Evolutionary conservation across 495 filamentous ascomycete genomes (phyloP), one percentile per base, ranked within the genome.

Genomic region (Penicillium coprophilum): DNA sequence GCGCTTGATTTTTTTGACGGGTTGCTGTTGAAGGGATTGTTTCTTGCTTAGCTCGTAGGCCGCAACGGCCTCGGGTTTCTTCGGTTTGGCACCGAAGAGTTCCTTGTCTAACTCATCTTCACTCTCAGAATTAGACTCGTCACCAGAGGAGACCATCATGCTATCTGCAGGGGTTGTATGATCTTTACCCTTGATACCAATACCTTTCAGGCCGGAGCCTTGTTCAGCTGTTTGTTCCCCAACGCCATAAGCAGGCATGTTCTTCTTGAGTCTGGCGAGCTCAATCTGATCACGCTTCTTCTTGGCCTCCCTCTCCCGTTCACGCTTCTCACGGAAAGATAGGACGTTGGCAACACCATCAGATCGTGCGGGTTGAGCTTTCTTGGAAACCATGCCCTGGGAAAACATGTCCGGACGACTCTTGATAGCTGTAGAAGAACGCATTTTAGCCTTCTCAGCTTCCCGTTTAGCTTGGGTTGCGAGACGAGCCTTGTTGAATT

Each of bases 101-200:
- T 82, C 80, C 36, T 79, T 82, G 53, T 87, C 83, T 54, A 85
- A 71, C 60, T 86, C 82, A 63, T 85, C 84, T 58, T 84, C 85
- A 39, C 84, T 86, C 59, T 92, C 89, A 7, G 87, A 87, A 32
- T 88, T 87, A n/a, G 86, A 87, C 48, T 90, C 88, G 23, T 83
- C 82, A 12, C 78, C 82, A 32, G 82, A 85, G 5, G 82, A 85
- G 24, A 96, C 88, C 91, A 96, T 96, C 72, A 96, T 90, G 58
- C 90, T 89, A 53, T 88, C 86, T 45, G 84, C 86, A 50, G 85
- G 78, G 4, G 80, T 71, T 11, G 80, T 78, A 70, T 88, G 88
- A 49, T 94, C 91, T 71, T 93, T 95, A 59, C 89, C 91, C 57
- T 82, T 80, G 21, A 91, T 78, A 21, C 91, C 90, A 59, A 94